Evolutionary conservation across 2,329 filamentous ascomycete genomes (phyloP).

Genomic region (Hypoxylon rubiginosum): DNA sequence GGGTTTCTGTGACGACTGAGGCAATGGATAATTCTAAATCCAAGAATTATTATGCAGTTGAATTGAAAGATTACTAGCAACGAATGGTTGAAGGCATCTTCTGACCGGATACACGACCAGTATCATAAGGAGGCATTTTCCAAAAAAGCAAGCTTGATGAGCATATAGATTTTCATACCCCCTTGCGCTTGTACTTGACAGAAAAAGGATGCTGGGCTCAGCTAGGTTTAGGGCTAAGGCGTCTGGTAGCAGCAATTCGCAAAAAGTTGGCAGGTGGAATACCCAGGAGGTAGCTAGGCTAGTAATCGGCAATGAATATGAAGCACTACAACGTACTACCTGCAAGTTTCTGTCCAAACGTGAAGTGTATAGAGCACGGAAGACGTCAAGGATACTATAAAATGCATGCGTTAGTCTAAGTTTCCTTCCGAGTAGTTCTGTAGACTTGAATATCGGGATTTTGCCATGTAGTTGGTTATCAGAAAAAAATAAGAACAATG

Average conservation of each 20-base stretch:
- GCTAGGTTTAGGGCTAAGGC: conserved; percentile 15
- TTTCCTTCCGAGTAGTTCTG: not conserved
- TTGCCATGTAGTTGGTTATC: conserved; percentile 33
- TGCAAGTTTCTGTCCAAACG: conserved; percentile 4
- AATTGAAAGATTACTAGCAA: too few relatives aligned
- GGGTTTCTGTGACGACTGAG: too few relatives aligned
- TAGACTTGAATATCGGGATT: not conserved
- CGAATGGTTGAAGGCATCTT: not conserved
- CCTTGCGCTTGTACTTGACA: conserved; percentile 2
- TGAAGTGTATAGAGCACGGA: conserved; percentile 1
- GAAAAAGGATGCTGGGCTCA: conserved; percentile 10
- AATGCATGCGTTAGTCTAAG: conserved; percentile 23
- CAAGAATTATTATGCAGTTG: too few relatives aligned
- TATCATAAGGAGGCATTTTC: conserved; percentile 10
- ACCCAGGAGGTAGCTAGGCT: conserved; percentile 6
- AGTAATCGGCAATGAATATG: conserved; percentile 2
- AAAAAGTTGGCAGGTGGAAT: conserved; percentile 14
- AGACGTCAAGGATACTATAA: conserved; percentile 7
- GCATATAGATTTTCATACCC: conserved; percentile 26
- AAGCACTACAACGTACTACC: conserved; percentile 4
- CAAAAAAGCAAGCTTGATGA: conserved; percentile 9
- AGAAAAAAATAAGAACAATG: conserved; percentile 54
- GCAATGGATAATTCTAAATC: too few relatives aligned
- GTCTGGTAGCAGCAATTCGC: conserved; percentile 20
- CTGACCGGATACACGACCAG: not conserved